Evolutionary conservation across 345 rosid species (phyloP), one percentile per base, ranked within the genome.

Genomic region (Erodium maritimum): DNA sequence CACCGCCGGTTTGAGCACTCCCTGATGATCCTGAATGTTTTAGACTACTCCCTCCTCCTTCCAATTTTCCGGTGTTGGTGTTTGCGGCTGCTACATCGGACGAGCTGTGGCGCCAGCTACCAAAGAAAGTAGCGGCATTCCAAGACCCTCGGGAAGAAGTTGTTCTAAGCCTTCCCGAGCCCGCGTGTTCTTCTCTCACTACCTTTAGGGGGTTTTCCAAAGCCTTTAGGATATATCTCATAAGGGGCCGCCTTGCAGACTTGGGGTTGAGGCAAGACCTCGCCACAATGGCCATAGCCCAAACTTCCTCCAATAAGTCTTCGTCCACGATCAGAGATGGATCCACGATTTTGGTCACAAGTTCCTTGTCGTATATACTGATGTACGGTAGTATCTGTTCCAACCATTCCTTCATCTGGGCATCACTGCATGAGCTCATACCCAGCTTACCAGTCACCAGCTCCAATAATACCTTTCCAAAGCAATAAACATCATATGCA

Each of bases 241-340:
- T 94, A 11, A 77, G 84, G 0, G 97, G 99, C 55, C 99, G 81
- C 76, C 86, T 82, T 1, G 93, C 74, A 54, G 95, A 93, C 73
- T 90, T 94, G 1, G 95, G 93, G 69, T 94, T 90, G 57, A 94
- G 81, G 78, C 97, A 94, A 54, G 99, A 94, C 65, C 86, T 79
- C 4, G 99, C 96, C 12, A 94, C 84, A 62, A 94, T 82, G 3
- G 97, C 96, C 95, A 94, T 90, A 5, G 99, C 97, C 99, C 99
- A 94, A 23, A 94, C 96, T 77, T 94, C 99, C 70, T 94, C 99
- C 50, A 94, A 69, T 5, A 90, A 76, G 67, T 94, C 99, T 61
- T 94, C 99, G 18, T 94, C 97, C 3, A 94, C 83, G 16, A 94
- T 79, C 17, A 94, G 73, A 17, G 90, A 81, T 13, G 96, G 99